Conservation (phyloP, 345 rosid genomes). For the Arabis alpina region DNA sequence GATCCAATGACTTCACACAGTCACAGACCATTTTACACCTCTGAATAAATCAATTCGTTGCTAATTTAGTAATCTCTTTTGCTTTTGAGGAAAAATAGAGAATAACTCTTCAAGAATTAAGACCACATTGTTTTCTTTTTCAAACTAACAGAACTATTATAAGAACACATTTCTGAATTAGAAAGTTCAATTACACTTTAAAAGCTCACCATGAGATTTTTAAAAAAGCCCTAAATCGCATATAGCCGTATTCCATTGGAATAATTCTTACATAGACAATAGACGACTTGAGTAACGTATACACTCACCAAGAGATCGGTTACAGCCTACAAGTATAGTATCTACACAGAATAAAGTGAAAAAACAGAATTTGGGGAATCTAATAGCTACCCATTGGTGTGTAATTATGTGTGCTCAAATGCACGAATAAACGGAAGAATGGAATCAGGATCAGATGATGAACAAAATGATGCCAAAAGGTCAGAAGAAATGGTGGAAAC, state of each 20-base stretch:
- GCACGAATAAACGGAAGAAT: constrained; percentile 42
- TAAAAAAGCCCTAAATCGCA: constrained; percentile 5
- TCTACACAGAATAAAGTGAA: constrained; percentile 25
- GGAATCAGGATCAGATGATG: constrained; percentile 52
- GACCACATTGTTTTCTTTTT: too few relatives aligned
- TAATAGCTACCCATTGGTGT: constrained; percentile 18
- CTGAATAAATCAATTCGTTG: not conserved
- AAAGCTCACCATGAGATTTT: not conserved
- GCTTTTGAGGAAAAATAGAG: not conserved
- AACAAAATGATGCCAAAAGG: constrained; percentile 51
- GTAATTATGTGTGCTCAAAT: constrained; percentile 18
- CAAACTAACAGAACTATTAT: not conserved
- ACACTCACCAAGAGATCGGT: constrained; percentile 8
- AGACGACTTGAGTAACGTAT: constrained; percentile 28
- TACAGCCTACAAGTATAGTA: constrained; percentile 10
- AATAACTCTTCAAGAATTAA: not conserved
- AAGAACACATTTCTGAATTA: not conserved
- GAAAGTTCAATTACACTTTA: not conserved
- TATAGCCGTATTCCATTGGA: constrained; percentile 12
- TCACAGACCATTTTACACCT: not conserved
- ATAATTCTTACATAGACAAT: constrained; percentile 20
- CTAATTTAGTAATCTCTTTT: constrained; percentile 5
- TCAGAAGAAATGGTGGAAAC: constrained; percentile 46
- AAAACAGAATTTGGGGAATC: constrained; percentile 35
- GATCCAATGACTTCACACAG: constrained; percentile 13